These are phyloP conservation scores for Amaranthus tricolor DNA, from an alignment of 179 eudicot genomes.

Conservation along the genomic window DNA sequence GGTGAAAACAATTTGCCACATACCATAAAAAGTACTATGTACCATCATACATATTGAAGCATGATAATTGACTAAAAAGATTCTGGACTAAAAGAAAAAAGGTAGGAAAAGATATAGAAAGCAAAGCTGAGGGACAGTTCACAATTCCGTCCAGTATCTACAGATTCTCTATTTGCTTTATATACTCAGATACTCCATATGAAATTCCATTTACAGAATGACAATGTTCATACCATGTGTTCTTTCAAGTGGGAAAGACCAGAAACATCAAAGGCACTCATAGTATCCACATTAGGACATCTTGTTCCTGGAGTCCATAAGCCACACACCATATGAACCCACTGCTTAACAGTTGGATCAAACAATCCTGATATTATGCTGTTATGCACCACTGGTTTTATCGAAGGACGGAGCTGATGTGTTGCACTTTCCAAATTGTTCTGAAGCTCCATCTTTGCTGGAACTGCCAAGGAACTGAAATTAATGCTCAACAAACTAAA, in stretches of 20 bases:
- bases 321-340: conserved; percentile 71
- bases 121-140: not conserved
- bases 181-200: not conserved
- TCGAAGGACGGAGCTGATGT: conserved; percentile 19
- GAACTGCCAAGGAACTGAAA: conserved; percentile 17
- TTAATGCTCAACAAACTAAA: conserved; percentile 10
- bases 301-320: conserved; percentile 65
- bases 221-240: conserved; percentile 35
- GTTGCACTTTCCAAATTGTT: conserved; percentile 18
- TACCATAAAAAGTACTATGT: not conserved
- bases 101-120: not conserved
- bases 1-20: not conserved
- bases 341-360: conserved; percentile 55
- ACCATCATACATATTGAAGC: not conserved
- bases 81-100: not conserved
- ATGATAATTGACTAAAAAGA: not conserved
- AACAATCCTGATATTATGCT: conserved; percentile 45
- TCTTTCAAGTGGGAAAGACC: conserved; percentile 41
- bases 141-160: not conserved
- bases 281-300: conserved; percentile 59
- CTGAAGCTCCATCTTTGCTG: conserved; percentile 29
- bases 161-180: not conserved
- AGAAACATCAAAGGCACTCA: conserved; percentile 66
- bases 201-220: not conserved
- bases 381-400: conserved; percentile 36